Evolutionary conservation across 495 filamentous ascomycete genomes (phyloP), one percentile per base, ranked within the genome.

Genomic region (Bathelium albidoporum): DNA sequence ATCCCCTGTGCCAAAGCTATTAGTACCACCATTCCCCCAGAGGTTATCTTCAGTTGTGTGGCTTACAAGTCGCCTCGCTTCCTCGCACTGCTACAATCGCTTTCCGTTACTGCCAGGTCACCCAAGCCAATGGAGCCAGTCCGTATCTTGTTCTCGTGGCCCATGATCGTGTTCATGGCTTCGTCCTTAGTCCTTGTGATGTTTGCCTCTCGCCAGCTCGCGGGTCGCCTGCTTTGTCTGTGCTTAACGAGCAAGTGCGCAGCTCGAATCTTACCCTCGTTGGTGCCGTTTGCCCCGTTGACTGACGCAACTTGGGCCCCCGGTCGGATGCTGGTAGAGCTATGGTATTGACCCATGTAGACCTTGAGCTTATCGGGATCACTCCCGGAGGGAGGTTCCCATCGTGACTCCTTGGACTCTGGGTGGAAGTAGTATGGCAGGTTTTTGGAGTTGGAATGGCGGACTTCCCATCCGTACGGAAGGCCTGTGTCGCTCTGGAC

Each of bases 391-490:
- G 94, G 94, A 3, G 94, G 94, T 69, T 97, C 93, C 94, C 94
- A 98, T 73, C 88, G 83, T 59, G 94, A 97, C 68, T 87, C 84
- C 70, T 89, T 90, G 58, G 88, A 88, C 31, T 73, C 73, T 29
- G 87, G 75, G 76, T 95, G 94, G 87, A 95, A 97, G 77, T 97
- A 98, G 79, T 98, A 98, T 39, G 94, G 94, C 18, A 97, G 88
- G 75, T 94, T 95, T 78, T 96, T 97, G 74, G 89, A 92, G 77
- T 95, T 93, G 73, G 89, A 95, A 77, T 93, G 89, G 69, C 91
- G 89, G 71, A 97, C 90, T 76, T 96, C 91, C 94, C 94, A 97
- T 72, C 84, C 81, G 4, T 82, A 71, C 52, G 94, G 94, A 61
- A 98, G 85, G 71, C 94, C 94, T 68, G 88, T 86, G 49, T 90